A percentile compares a stretch with the other conserved stretches of the same genome.
These are phyloP conservation scores for Rosellinia necatrix DNA, from an alignment of 2,329 filamentous ascomycete genomes.

Conservation along the genomic window DNA sequence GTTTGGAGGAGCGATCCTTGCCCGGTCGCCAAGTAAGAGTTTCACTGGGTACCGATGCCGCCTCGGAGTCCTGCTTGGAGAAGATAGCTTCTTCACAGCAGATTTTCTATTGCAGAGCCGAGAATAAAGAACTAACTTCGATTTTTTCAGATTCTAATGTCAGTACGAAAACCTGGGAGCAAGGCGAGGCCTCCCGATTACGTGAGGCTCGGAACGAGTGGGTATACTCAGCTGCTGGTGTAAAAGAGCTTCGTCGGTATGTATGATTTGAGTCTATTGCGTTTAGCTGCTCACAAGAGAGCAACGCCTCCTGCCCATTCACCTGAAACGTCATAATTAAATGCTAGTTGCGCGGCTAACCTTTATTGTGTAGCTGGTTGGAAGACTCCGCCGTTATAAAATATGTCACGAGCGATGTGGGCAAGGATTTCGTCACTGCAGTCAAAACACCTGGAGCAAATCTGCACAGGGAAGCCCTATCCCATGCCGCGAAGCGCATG, in stretches of 20 bases:
- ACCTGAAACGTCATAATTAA: too few relatives aligned
- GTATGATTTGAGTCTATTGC: slow-evolving; percentile 3
- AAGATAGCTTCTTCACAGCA: neutral
- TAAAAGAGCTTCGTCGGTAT: slow-evolving; percentile 32
- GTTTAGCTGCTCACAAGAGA: too few relatives aligned
- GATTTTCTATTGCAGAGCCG: neutral
- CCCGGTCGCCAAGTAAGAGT: neutral
- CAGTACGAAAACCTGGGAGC: slow-evolving; percentile 37
- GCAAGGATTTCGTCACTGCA: slow-evolving; percentile 27
- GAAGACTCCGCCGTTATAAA: slow-evolving; percentile 37
- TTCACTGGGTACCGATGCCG: neutral
- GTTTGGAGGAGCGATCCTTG: too few relatives aligned
- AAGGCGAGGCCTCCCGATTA: slow-evolving; percentile 29
- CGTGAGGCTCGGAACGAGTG: slow-evolving; percentile 36
- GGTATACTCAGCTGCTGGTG: slow-evolving; percentile 36
- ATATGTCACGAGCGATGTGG: slow-evolving; percentile 26
- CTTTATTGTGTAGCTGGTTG: slow-evolving; percentile 30
- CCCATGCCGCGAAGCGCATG: slow-evolving; percentile 34
- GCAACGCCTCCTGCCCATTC: too few relatives aligned
- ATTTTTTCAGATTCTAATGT: slow-evolving; percentile 24
- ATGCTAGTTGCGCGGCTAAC: too few relatives aligned
- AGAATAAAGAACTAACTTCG: slow-evolving; percentile 3
- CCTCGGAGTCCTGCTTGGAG: neutral
- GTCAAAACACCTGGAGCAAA: slow-evolving; percentile 30
- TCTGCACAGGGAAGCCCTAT: slow-evolving; percentile 33